phyloP scores from a whole-genome alignment of 2,329 filamentous ascomycete species.

The Tothia fuscella region DNA sequence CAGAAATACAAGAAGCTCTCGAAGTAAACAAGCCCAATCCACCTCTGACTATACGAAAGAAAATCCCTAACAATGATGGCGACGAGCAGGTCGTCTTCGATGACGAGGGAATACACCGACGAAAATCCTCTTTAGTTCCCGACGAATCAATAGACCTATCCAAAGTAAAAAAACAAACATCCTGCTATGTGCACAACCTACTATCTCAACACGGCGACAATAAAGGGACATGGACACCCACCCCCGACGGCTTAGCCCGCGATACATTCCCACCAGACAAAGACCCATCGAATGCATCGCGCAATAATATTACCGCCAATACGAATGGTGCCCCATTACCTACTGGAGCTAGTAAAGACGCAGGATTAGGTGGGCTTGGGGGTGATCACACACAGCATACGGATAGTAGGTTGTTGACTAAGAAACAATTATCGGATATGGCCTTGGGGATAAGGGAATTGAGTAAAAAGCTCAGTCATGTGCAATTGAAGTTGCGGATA shows the following conservation, averaged over 20 bases:
- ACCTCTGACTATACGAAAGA: background rate
- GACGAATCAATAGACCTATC: conserved; percentile 23
- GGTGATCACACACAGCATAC: conserved; percentile 22
- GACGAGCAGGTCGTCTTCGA: conserved; percentile 43
- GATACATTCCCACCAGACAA: conserved; percentile 14
- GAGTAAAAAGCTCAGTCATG: conserved; percentile 71
- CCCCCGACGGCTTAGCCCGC: conserved; percentile 18
- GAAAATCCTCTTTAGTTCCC: conserved; percentile 47
- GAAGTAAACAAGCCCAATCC: too few species aligned
- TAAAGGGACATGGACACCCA: conserved; percentile 15
- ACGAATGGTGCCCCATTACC: background rate
- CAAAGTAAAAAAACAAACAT: conserved; percentile 31
- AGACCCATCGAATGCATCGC: conserved; percentile 18
- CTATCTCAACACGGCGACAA: conserved; percentile 33
- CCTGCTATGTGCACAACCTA: conserved; percentile 50
- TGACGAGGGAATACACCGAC: conserved; percentile 38
- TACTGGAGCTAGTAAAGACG: conserved; percentile 11
- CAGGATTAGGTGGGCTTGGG: conserved; percentile 14
- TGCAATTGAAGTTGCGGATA: conserved; percentile 71
- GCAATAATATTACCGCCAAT: conserved; percentile 24
- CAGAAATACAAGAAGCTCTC: conserved; percentile 27
- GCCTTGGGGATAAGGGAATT: conserved; percentile 88
- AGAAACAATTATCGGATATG: conserved; percentile 93
- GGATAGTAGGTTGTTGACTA: conserved; percentile 71
- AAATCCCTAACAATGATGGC: background rate